Base-by-base conservation (phyloP, 1,284 basidiomycete species). In the Crucibulum cyathiforme region DNA sequence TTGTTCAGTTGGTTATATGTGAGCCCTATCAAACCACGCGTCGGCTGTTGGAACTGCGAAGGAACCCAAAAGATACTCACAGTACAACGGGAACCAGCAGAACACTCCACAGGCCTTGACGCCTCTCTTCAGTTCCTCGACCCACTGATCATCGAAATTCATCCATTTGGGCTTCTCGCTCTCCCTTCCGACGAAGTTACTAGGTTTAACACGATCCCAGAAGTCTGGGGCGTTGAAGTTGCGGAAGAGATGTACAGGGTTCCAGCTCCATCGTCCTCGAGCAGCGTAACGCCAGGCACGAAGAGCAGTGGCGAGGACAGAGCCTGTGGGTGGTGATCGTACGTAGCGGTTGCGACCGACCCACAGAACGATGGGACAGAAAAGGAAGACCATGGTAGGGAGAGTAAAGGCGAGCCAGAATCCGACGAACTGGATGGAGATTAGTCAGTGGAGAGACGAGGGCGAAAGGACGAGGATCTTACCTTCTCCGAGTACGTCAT, bases 41-140 rank as follows among this genome's bases (percentile, higher is more conserved):
- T 56, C 36, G 60, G 49, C 60, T 63, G n/a, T n/a, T 17, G 10
- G 13, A 49, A 17, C 13, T 12, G 12, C 31, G 13, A 49, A 49
- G n/a, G 47, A 49, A 49, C 24, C 4, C 24, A 36, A 49, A 49
- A 50, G 5, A 35, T 31, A 72, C 86, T 48, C 61, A 90, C 90
- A 91, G 69, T 86, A 92, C 41, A 92, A 76, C 1, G 90, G 91
- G 76, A 72, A 93, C 85, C 90, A 94, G 48, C 83, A 71, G 77
- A 96, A 96, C 58, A 96, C 93, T 46, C 79, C 75, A 77, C 94
- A 96, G 8, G 95, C 95, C 74, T 93, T 93, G 76, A 95, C 76
- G 2, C 92, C 93, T 67, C 93, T 85, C 58, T 83, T 82, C 53
- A 96, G 88, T 72, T 96, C 94, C 56, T 94, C 92, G 13, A 96